Evolutionary conservation across 1,284 basidiomycete species (phyloP).

Genomic region (Cutaneotrichosporon arboriforme): DNA sequence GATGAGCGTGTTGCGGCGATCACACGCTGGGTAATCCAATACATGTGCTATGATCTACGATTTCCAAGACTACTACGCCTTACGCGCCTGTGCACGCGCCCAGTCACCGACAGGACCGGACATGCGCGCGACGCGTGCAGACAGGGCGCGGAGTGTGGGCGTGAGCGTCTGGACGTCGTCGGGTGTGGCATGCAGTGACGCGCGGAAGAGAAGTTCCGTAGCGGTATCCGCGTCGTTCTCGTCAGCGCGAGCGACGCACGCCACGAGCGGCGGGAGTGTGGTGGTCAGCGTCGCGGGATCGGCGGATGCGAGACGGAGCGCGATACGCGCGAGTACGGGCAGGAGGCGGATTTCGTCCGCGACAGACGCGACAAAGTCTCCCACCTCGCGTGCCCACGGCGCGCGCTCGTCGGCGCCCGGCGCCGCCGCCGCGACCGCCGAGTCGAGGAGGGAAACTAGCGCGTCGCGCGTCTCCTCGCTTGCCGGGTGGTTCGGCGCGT

Average conservation of each 20-base stretch:
- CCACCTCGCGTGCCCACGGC: slow-evolving; percentile 2
- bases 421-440: slow-evolving; percentile 14
- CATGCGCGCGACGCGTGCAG: slow-evolving; percentile 2
- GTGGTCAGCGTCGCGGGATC: not conserved
- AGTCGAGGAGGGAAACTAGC: slow-evolving; percentile 9
- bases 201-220: slow-evolving; percentile 12
- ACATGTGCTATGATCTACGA: no score
- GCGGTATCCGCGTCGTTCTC: not conserved
- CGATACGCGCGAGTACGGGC: slow-evolving; percentile 4
- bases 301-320: not conserved
- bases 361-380: not conserved
- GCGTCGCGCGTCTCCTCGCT: slow-evolving; percentile 14
- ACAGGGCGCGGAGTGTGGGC: not conserved
- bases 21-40: no score
- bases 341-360: not conserved
- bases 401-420: slow-evolving; percentile 10
- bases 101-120: slow-evolving; percentile 2
- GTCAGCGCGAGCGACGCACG: no score
- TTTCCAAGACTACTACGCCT: not conserved
- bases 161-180: not conserved
- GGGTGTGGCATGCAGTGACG: slow-evolving; percentile 1
- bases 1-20: not conserved
- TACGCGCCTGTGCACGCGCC: slow-evolving; percentile 7
- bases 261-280: slow-evolving; percentile 7
- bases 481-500: slow-evolving; percentile 9